A percentile compares a stretch with the other conserved stretches of the same genome.
These are phyloP conservation scores for Fusarium sp. DNA, from an alignment of 2,329 filamentous ascomycete species.

Conservation along the genomic window DNA sequence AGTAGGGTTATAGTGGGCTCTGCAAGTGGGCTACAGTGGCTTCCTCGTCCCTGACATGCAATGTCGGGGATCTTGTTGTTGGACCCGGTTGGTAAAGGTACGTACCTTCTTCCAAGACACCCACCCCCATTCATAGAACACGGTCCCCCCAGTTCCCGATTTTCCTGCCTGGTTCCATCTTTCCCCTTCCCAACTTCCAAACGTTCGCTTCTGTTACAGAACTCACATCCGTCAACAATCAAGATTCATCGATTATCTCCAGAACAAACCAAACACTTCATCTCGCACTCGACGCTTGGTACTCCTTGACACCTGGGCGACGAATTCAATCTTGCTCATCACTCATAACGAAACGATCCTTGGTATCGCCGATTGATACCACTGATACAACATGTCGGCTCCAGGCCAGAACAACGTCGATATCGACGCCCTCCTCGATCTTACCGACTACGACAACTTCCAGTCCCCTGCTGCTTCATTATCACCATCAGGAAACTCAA, in stretches of 20 bases:
- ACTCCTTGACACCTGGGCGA: constrained; percentile 3
- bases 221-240: constrained; percentile 32
- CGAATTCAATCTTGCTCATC: constrained; percentile 8
- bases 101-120: constrained; percentile 47
- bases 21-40: constrained; percentile 37
- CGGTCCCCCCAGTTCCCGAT: constrained; percentile 48
- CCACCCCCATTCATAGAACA: constrained; percentile 54
- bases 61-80: constrained; percentile 32
- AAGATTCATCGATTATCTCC: constrained; percentile 12
- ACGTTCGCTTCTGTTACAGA: constrained; percentile 35
- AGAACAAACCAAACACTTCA: not conserved
- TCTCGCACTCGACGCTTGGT: not conserved
- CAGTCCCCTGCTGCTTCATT: constrained; percentile 67
- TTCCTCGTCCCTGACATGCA: constrained; percentile 23
- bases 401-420: constrained; percentile 63
- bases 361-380: constrained; percentile 29
- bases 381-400: constrained; percentile 53
- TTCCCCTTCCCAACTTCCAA: constrained; percentile 43
- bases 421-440: constrained; percentile 71
- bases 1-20: constrained; percentile 42
- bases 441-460: constrained; percentile 74
- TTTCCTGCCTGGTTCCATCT: constrained; percentile 46
- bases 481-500: constrained; percentile 67
- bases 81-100: constrained; percentile 27
- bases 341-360: constrained; percentile 22